A percentile compares a stretch with the other conserved stretches of the same genome.
phyloP scores from a whole-genome alignment of 192 early-diverging fungal species.

The Linderina pennispora region DNA sequence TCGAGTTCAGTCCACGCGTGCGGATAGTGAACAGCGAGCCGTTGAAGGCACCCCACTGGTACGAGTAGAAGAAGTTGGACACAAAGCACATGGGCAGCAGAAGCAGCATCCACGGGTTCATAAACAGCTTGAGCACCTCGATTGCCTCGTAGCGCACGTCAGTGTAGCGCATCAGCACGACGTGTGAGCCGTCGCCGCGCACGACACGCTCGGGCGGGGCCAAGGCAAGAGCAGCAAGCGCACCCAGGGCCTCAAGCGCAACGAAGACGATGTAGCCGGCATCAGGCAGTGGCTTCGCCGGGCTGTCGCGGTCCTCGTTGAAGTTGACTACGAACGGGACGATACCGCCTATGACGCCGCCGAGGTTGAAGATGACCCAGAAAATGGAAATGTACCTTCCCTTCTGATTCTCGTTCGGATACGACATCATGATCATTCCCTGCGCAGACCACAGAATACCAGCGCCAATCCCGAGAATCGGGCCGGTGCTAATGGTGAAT shows the following conservation, averaged over 20 bases:
- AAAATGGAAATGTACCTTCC: slow-evolving; percentile 75
- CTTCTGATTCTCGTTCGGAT: slow-evolving; percentile 67
- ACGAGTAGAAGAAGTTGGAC: slow-evolving; percentile 77
- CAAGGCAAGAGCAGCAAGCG: slow-evolving; percentile 51
- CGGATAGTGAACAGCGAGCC: slow-evolving; percentile 61
- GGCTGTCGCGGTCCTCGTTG: slow-evolving; percentile 9
- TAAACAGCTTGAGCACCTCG: slow-evolving; percentile 53
- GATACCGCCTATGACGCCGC: slow-evolving; percentile 66
- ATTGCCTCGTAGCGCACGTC: slow-evolving; percentile 52
- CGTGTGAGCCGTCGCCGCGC: slow-evolving; percentile 57
- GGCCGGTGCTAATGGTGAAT: slow-evolving; percentile 65
- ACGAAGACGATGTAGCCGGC: slow-evolving; percentile 73
- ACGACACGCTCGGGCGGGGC: slow-evolving; percentile 52
- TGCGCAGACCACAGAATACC: slow-evolving; percentile 70
- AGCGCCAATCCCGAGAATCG: slow-evolving; percentile 69
- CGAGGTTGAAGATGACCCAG: slow-evolving; percentile 76
- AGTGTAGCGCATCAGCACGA: slow-evolving; percentile 53
- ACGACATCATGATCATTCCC: slow-evolving; percentile 71
- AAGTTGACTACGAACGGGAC: slow-evolving; percentile 58
- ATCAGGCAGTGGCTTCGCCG: slow-evolving; percentile 37
- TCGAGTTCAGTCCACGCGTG: slow-evolving; percentile 66
- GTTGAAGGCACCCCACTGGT: slow-evolving; percentile 63
- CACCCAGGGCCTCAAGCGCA: slow-evolving; percentile 59
- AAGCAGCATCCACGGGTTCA: slow-evolving; percentile 59
- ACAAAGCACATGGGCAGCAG: slow-evolving; percentile 63